Base-by-base conservation (phyloP, 2,329 filamentous ascomycete genomes). In the Stagonosporopsis cucurbitacearum region DNA sequence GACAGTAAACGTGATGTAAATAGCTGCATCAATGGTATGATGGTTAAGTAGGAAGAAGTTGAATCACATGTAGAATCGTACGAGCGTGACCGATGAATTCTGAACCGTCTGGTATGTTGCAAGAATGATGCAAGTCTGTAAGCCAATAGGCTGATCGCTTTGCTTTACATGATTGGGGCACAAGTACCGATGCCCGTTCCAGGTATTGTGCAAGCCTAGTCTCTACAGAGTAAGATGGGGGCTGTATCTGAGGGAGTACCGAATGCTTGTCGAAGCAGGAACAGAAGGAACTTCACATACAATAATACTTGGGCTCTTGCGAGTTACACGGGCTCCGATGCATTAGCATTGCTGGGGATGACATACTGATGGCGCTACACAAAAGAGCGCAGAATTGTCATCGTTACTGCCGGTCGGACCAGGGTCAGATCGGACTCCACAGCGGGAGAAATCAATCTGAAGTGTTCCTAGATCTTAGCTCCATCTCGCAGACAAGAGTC, bases 391-490 rank as follows among this genome's bases (percentile, higher is more conserved):
- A 15, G 20, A 47, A 47, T 25, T 46, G 32, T 32, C 37, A 51
- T 56, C 36, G 30, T 43, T 22, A 40, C 17, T 33, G 42, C 30
- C 25, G 19, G 42, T 43, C 19, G 22, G 11, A 36, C 36, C 40
- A 17, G 13, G 20, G 11, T 26, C 45, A n/a, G 7, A 37, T 42
- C 36, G 28, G 36, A n/a, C 35, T 50, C 53, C 48, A 57, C 54
- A 49, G 26, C 54, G 54, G 48, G 48, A 57, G 33, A 20, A 44
- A 51, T 37, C 20, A 40, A 48, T 51, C 36, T 56, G 53, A 48
- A 48, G 32, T 52, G 43, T n/a, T 47, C 30, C 33, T 32, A 52
- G 51, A 52, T 52, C 48, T 40, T 52, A 57, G 51, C 36, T 48
- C 54, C 48, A 48, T 48, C n/a, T n/a, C 39, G 43, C 25, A 46